Evolutionary conservation across 2,329 filamentous ascomycete species (phyloP).

Genomic region (Aspergillus aculeatus): DNA sequence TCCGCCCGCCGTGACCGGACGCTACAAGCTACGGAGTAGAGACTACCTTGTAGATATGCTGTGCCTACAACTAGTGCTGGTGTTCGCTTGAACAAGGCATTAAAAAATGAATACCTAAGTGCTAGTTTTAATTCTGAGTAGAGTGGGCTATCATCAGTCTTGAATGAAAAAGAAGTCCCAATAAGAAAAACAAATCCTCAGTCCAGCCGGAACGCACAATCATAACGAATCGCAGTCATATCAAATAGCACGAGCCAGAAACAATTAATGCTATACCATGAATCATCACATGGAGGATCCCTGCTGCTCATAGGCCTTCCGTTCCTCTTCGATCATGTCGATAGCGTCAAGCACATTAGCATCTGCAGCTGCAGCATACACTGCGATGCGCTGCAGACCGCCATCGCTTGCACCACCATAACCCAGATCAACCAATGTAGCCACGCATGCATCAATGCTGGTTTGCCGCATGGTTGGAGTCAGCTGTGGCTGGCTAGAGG

Average conservation of each 20-base stretch:
- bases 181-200: background rate
- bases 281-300: conserved; percentile 12
- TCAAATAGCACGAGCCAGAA: conserved; percentile 1
- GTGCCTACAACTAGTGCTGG: no score
- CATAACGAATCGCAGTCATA: background rate
- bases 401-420: conserved; percentile 39
- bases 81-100: background rate
- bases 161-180: background rate
- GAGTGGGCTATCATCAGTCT: conserved; percentile 1
- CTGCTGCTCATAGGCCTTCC: conserved; percentile 40
- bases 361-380: conserved; percentile 47
- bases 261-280: background rate
- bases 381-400: conserved; percentile 38
- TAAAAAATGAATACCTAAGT: background rate
- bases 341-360: conserved; percentile 47
- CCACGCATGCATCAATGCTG: conserved; percentile 39
- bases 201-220: background rate
- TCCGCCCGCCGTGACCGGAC: conserved; percentile 6
- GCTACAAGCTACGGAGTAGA: conserved; percentile 10
- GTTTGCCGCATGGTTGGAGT: background rate
- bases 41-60: background rate
- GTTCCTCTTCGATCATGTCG: conserved; percentile 52
- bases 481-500: background rate
- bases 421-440: conserved; percentile 41
- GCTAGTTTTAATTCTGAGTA: background rate